Evolutionary conservation across 2,329 filamentous ascomycete species (phyloP).

Genomic region (Ascochyta rabiei): DNA sequence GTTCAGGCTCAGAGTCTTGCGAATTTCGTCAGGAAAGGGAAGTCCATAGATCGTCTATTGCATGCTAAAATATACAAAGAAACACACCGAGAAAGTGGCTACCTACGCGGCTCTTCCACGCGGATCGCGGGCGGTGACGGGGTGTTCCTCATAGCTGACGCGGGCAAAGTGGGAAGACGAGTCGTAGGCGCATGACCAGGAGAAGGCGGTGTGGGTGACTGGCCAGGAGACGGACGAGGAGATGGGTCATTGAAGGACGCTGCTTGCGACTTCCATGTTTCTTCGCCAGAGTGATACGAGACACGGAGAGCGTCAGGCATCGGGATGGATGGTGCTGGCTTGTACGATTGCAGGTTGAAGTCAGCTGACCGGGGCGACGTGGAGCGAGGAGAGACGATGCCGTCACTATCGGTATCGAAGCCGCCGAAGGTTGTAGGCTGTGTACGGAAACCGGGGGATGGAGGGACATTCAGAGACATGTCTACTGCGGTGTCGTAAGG

Average conservation of each 20-base stretch:
- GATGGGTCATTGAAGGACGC: slow-evolving; percentile 34
- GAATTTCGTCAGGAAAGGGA: slow-evolving; percentile 32
- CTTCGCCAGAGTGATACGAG: slow-evolving; percentile 31
- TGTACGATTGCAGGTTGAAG: slow-evolving; percentile 35
- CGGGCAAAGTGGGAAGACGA: slow-evolving; percentile 35
- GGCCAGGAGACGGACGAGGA: slow-evolving; percentile 19
- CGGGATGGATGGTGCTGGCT: slow-evolving; percentile 32
- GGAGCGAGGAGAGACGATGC: slow-evolving; percentile 27
- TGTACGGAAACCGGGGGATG: slow-evolving; percentile 36
- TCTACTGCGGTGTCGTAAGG: slow-evolving; percentile 41
- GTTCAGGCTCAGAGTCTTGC: slow-evolving; percentile 25
- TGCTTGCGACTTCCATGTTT: slow-evolving; percentile 32
- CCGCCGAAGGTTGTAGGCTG: slow-evolving; percentile 33
- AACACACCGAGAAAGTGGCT: slow-evolving; percentile 29
- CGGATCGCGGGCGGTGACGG: slow-evolving; percentile 24
- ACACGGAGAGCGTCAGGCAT: slow-evolving; percentile 35
- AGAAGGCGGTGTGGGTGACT: slow-evolving; percentile 33
- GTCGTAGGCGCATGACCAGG: slow-evolving; percentile 34
- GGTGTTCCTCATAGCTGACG: slow-evolving; percentile 27
- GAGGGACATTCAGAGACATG: slow-evolving; percentile 43
- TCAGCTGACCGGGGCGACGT: slow-evolving; percentile 32
- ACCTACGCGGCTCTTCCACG: slow-evolving; percentile 42
- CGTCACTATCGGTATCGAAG: slow-evolving; percentile 38
- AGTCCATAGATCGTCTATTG: slow-evolving; percentile 28
- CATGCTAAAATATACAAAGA: slow-evolving; percentile 36